A percentile compares a stretch with the other conserved stretches of the same genome.
Conservation (phyloP, 495 filamentous ascomycete species). For the Aspergillus biplanus region DNA sequence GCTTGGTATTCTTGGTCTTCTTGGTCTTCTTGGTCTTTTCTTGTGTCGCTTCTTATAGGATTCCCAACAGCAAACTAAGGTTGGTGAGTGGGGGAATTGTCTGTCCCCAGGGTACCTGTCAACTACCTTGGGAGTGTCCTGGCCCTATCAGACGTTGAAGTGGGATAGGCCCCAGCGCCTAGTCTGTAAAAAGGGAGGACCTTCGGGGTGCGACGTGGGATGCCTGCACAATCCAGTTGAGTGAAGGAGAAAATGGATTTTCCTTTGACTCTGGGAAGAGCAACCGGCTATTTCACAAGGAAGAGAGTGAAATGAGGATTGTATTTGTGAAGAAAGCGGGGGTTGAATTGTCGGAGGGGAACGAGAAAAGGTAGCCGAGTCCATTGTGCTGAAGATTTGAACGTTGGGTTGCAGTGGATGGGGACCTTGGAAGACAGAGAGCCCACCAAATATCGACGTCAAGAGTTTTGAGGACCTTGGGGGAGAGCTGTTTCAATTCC, state of each 20-base stretch:
- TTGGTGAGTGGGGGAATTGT: constrained; percentile 11
- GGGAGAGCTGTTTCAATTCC: constrained; percentile 27
- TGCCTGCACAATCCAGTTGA: constrained; percentile 5
- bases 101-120: constrained; percentile 21
- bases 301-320: constrained; percentile 2
- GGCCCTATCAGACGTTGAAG: constrained; percentile 21
- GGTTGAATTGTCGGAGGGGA: constrained; percentile 4
- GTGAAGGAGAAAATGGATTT: neutral
- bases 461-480: constrained; percentile 46
- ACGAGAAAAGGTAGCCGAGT: neutral
- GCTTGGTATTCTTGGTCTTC: constrained; percentile 22
- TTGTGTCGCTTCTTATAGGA: constrained; percentile 23
- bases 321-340: neutral
- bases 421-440: constrained; percentile 31
- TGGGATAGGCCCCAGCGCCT: constrained; percentile 9
- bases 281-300: neutral
- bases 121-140: constrained; percentile 7
- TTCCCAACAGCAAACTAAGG: constrained; percentile 10
- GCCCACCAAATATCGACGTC: constrained; percentile 9
- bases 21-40: constrained; percentile 25
- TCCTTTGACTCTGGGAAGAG: neutral
- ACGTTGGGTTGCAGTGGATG: constrained; percentile 21
- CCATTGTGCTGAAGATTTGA: constrained; percentile 23
- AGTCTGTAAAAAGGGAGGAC: constrained; percentile 21
- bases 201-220: constrained; percentile 28